A percentile compares a stretch with the other conserved stretches of the same genome.
These are phyloP conservation scores for Nicotiana paniculata DNA, from an alignment of 257 asterid species.

Conservation along the genomic window DNA sequence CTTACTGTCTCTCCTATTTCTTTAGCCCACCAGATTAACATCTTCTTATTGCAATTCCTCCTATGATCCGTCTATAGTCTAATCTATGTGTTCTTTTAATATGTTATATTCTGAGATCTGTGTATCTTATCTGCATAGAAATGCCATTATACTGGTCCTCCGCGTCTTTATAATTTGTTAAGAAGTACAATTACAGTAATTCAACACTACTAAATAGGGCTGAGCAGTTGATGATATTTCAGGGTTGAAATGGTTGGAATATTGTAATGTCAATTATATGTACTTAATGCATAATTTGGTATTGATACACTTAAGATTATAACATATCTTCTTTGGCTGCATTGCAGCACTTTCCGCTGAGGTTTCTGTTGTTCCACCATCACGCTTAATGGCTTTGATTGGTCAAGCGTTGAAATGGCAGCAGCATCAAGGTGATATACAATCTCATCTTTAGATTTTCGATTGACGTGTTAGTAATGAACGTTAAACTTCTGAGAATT, in stretches of 20 bases:
- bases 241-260: conserved; percentile 1
- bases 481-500: background rate
- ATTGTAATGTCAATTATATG: background rate
- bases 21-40: background rate
- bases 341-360: conserved; percentile 82
- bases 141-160: background rate
- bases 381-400: conserved; percentile 91
- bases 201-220: background rate
- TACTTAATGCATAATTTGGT: conserved; percentile 6
- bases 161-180: background rate
- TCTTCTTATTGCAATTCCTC: background rate
- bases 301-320: background rate
- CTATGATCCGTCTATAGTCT: background rate
- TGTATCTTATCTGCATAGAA: background rate
- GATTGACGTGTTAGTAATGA: background rate
- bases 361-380: conserved; percentile 99
- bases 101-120: background rate
- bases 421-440: conserved; percentile 87
- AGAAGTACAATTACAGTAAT: background rate
- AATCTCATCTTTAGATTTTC: background rate
- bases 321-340: conserved; percentile 15
- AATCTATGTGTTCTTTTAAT: background rate
- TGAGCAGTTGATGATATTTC: background rate
- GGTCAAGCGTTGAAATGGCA: conserved; percentile 99
- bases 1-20: background rate